phyloP scores from a whole-genome alignment of 2,329 filamentous ascomycete genomes.

The Penicillium nordicum region DNA sequence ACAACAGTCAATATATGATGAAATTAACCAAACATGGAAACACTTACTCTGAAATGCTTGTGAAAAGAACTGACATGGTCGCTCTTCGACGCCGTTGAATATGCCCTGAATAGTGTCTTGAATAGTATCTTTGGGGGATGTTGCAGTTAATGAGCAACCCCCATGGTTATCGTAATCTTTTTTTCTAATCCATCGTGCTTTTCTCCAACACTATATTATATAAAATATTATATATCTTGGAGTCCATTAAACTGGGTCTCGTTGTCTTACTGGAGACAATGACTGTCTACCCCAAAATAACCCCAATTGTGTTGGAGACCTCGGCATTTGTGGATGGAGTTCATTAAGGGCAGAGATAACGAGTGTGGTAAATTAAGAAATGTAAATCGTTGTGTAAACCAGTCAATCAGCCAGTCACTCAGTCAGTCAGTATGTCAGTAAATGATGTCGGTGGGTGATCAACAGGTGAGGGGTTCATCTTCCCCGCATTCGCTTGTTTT shows the following conservation, averaged over 20 bases:
- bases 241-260: neutral
- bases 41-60: conserved; percentile 28
- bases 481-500: conserved; percentile 14
- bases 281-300: neutral
- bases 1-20: neutral
- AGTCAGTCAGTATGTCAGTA: neutral
- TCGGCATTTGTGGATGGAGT: neutral
- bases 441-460: neutral
- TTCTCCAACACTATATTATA: neutral
- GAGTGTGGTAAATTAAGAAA: neutral
- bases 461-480: conserved; percentile 3
- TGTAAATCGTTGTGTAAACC: neutral
- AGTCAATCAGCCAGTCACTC: neutral
- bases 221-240: neutral
- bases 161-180: neutral
- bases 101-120: neutral
- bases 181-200: neutral
- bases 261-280: neutral
- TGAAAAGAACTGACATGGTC: conserved; percentile 30
- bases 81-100: neutral
- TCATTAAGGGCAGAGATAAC: neutral
- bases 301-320: neutral
- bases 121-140: neutral
- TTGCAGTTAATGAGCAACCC: conserved; percentile 7
- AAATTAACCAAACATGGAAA: neutral